Base-by-base conservation (phyloP, 2,329 filamentous ascomycete genomes). In the Aspergillus awamori region DNA sequence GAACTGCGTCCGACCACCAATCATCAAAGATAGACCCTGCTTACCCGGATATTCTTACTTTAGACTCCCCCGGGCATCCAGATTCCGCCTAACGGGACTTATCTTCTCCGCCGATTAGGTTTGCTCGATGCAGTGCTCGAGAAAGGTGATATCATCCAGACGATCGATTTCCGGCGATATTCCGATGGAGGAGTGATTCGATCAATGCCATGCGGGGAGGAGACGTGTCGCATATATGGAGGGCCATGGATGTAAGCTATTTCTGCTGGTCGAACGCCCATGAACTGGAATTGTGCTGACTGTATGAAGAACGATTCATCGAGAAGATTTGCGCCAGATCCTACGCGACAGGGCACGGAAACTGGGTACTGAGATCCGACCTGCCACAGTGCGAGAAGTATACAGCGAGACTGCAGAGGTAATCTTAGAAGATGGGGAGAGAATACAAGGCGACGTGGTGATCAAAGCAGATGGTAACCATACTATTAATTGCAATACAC, bases 21-120 rank as follows among this genome's bases (percentile, higher is more conserved):
- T 28, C 33, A 53, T 8, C 11, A 13, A 17, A 53, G 2, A 53
- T 53, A n/a, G 8, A 38, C 26, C 26, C 13, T 13, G 8, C 20
- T 20, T n/a, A 17, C 15, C 11, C 11, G 5, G 17, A 15, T 41
- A 17, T 41, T 2, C 8, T 28, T 39, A 8, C n/a, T 10, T 8
- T n/a, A 58, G 55, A 30, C 36, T 24, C 10, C 15, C 26, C 26
- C 48, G 11, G 56, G 56, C 24, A 15, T 58, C n/a, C 56, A 58
- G 13, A 58, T 58, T 8, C 47, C 56, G 4, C 56, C 56, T 5
- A 58, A 58, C 36, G 56, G 56, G 17, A 52, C 56, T 1, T n/a
- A 26, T 8, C 26, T 58, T 15, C 47, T 58, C 20, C 47, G 28
- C 24, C 45, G 36, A 7, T 24, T 58, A 22, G 56, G 17, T 10